Conservation (phyloP, 1,139 yeast species). For the Yamadazyma sp. region DNA sequence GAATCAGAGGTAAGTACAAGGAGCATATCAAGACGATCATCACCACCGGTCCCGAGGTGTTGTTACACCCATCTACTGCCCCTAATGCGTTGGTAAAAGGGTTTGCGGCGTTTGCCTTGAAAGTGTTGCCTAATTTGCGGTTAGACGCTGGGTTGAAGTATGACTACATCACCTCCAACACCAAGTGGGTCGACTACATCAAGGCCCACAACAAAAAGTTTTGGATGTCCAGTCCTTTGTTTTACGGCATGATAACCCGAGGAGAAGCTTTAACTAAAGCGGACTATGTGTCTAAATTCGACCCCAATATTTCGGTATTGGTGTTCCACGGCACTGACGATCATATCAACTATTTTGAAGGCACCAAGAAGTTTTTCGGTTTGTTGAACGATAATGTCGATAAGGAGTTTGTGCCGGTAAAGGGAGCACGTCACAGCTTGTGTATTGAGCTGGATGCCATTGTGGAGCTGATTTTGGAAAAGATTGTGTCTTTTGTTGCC, state of each 20-base stretch:
- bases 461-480: slow-evolving; percentile 24
- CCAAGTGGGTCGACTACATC: slow-evolving; percentile 47
- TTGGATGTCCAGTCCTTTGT: slow-evolving; percentile 40
- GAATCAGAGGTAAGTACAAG: slow-evolving; percentile 59
- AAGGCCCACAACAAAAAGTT: slow-evolving; percentile 37
- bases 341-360: slow-evolving; percentile 54
- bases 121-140: slow-evolving; percentile 51
- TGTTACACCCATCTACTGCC: slow-evolving; percentile 55
- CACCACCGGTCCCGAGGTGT: slow-evolving; percentile 68
- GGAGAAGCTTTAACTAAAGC: slow-evolving; percentile 53
- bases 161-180: slow-evolving; percentile 57
- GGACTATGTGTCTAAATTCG: slow-evolving; percentile 42
- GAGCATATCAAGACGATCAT: slow-evolving; percentile 56
- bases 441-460: slow-evolving; percentile 44
- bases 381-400: slow-evolving; percentile 32
- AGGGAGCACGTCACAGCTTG: slow-evolving; percentile 45
- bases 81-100: slow-evolving; percentile 52
- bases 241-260: slow-evolving; percentile 65
- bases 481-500: slow-evolving; percentile 9
- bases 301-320: slow-evolving; percentile 45
- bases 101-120: slow-evolving; percentile 49
- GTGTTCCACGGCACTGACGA: slow-evolving; percentile 46
- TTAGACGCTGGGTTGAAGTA: slow-evolving; percentile 57
- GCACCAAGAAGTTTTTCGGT: slow-evolving; percentile 48
- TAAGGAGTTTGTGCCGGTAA: slow-evolving; percentile 25